A percentile compares a stretch with the other conserved stretches of the same genome.
Conservation (phyloP, 306 rosid genomes). For the Pyrus betulifolia region DNA sequence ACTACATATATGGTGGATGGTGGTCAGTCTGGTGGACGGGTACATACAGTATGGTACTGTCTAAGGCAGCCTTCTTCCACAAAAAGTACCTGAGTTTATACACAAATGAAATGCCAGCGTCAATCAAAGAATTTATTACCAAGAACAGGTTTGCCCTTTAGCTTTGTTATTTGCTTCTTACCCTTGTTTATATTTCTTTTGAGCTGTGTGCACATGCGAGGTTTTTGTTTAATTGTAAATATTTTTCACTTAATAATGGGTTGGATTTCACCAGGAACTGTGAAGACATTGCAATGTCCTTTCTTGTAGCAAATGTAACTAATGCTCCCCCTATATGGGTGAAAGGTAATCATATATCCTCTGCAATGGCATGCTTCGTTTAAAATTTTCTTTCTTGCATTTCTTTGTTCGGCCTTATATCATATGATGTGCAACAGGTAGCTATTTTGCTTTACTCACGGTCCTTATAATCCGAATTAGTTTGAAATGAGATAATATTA, state of each 20-base stretch:
- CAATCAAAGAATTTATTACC: constrained; percentile 63
- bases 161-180: neutral
- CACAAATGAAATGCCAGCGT: constrained; percentile 78
- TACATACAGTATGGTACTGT: constrained; percentile 88
- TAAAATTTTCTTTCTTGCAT: neutral
- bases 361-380: neutral
- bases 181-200: neutral
- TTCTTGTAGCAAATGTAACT: constrained; percentile 85
- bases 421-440: neutral
- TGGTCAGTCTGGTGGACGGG: constrained; percentile 99
- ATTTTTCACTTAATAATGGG: neutral
- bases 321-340: constrained; percentile 98
- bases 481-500: neutral
- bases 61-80: constrained; percentile 97
- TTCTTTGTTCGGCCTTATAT: neutral
- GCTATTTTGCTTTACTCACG: neutral
- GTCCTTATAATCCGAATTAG: neutral
- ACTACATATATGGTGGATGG: constrained; percentile 82
- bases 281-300: constrained; percentile 98
- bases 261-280: constrained; percentile 68
- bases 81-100: constrained; percentile 71
- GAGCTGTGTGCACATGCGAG: neutral
- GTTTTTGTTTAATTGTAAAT: neutral
- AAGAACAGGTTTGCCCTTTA: constrained; percentile 53
- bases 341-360: constrained; percentile 48